A percentile compares a stretch with the other conserved stretches of the same genome.
Evolutionary conservation across 192 early-diverging fungal genomes (phyloP).

Genomic region (Spizellomyces punctatus): DNA sequence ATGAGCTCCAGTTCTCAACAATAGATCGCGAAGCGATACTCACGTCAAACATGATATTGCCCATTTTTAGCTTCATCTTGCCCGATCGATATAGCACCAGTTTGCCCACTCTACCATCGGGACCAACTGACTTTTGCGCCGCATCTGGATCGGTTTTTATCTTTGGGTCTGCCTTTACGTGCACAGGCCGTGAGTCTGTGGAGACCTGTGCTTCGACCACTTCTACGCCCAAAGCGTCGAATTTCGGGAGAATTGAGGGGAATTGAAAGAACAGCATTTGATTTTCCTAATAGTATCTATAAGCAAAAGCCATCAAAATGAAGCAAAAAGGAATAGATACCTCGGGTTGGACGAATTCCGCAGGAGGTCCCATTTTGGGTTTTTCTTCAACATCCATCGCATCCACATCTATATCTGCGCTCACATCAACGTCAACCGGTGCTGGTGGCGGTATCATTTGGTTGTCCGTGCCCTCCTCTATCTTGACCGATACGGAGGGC

Average conservation of each 20-base stretch:
- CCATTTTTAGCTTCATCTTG: slow-evolving; percentile 66
- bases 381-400: neutral
- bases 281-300: slow-evolving; percentile 22
- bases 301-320: neutral
- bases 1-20: too few relatives aligned
- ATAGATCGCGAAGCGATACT: slow-evolving; percentile 8
- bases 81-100: slow-evolving; percentile 66
- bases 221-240: slow-evolving; percentile 31
- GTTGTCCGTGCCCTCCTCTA: slow-evolving; percentile 9
- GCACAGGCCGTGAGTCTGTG: slow-evolving; percentile 14
- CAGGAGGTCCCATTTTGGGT: slow-evolving; percentile 4
- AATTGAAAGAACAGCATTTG: slow-evolving; percentile 67
- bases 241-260: slow-evolving; percentile 59
- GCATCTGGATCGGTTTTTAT: slow-evolving; percentile 18
- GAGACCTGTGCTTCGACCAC: neutral
- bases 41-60: slow-evolving; percentile 63
- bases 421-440: neutral
- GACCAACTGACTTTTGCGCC: slow-evolving; percentile 7
- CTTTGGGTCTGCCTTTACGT: neutral
- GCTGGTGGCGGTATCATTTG: too few relatives aligned
- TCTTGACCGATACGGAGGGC: neutral
- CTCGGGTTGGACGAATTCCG: neutral
- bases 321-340: neutral
- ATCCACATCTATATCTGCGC: neutral
- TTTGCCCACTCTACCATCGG: slow-evolving; percentile 62